Evolutionary conservation across 176 grass and related monocot species (phyloP).

Genomic region (Raddia distichophylla): DNA sequence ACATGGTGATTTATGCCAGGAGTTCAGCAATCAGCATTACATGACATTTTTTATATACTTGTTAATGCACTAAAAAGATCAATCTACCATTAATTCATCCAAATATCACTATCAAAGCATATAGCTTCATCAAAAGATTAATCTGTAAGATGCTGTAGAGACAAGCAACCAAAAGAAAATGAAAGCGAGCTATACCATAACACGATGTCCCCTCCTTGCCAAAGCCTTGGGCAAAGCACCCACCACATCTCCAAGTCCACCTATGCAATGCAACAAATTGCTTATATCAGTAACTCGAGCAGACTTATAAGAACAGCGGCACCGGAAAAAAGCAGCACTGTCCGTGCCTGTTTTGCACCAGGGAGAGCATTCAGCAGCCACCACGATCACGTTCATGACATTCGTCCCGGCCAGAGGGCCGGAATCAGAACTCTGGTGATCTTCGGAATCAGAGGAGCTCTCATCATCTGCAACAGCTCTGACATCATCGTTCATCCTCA

Average conservation of each 20-base stretch:
- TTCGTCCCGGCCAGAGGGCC: slow-evolving; percentile 81
- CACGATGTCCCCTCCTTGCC: slow-evolving; percentile 94
- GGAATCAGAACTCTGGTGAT: slow-evolving; percentile 46
- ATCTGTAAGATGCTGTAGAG: background rate
- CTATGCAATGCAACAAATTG: slow-evolving; percentile 32
- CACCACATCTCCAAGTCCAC: slow-evolving; percentile 95
- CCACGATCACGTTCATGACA: slow-evolving; percentile 91
- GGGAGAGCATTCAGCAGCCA: slow-evolving; percentile 87
- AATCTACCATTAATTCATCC: background rate
- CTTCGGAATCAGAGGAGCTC: slow-evolving; percentile 43
- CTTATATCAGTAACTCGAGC: slow-evolving; percentile 30
- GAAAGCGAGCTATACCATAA: slow-evolving; percentile 65
- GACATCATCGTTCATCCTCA: slow-evolving; percentile 10
- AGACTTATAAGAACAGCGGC: background rate
- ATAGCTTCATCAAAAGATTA: background rate
- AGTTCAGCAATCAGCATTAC: background rate
- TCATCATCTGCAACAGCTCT: slow-evolving; percentile 28
- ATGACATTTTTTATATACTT: background rate
- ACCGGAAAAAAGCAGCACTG: background rate
- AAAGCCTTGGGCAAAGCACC: slow-evolving; percentile 96
- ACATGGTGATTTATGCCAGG: slow-evolving; percentile 5
- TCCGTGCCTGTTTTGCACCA: slow-evolving; percentile 90
- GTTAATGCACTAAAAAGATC: background rate
- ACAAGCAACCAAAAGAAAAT: background rate
- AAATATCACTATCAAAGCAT: background rate